Conservation (phyloP, 2,329 filamentous ascomycete genomes). For the Xylariaceae sp. region DNA sequence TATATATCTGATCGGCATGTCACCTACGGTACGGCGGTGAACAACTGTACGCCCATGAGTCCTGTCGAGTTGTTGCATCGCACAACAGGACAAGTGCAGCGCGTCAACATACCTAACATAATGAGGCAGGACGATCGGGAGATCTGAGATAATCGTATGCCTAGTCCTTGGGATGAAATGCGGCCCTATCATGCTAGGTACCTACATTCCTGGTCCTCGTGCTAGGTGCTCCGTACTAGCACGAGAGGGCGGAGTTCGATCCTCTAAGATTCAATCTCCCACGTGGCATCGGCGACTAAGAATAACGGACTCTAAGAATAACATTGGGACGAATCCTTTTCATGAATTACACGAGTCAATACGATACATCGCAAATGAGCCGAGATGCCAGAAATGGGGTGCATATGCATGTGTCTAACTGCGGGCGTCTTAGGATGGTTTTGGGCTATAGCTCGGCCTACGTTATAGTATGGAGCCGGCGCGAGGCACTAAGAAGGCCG, state of each 20-base stretch:
- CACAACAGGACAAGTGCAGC: not conserved
- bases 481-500: not conserved
- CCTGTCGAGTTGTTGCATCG: not conserved
- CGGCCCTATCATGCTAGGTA: not conserved
- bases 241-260: not conserved
- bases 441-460: slow-evolving; percentile 5
- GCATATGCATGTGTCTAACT: slow-evolving; percentile 11
- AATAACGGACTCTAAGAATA: slow-evolving; percentile 6
- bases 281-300: slow-evolving; percentile 18
- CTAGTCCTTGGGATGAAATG: slow-evolving; percentile 1
- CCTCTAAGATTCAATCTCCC: slow-evolving; percentile 5
- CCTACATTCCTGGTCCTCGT: not conserved
- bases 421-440: slow-evolving; percentile 4
- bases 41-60: not conserved
- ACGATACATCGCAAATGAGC: not conserved
- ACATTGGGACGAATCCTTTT: slow-evolving; percentile 11
- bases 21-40: not conserved
- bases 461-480: slow-evolving; percentile 1
- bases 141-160: not conserved
- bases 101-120: not conserved
- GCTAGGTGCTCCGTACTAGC: not conserved
- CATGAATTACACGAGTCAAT: slow-evolving; percentile 10
- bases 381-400: slow-evolving; percentile 6
- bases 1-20: not conserved
- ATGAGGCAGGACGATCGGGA: not conserved